Evolutionary conservation across 1,139 yeast species (phyloP), one percentile per base, ranked within the genome.

Genomic region (Yamadazyma pseudoaaseri): DNA sequence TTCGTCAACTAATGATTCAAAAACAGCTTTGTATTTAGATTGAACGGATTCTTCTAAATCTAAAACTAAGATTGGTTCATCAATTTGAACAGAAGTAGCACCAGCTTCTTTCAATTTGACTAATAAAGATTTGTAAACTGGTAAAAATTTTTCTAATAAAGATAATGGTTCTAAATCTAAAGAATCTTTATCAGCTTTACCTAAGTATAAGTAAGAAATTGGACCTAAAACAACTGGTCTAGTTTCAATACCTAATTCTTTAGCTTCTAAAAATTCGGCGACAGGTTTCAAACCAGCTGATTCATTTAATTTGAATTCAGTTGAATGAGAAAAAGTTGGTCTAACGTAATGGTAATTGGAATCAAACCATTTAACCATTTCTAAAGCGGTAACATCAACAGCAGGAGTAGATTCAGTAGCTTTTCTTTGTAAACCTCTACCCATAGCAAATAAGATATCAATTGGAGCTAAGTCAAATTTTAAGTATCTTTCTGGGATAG

Each of bases 351-450:
- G 98, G 86, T 92, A 92, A 86, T 92, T 92, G 47, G 97, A 86
- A 71, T 92, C 98, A 55, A 92, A 92, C 98, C 98, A 92, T 78
- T 92, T 92, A 56, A 92, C 98, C 98, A 92, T 92, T 80, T 92
- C 98, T 68, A 87, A 79, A 55, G 98, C 98, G 49, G 97, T 92
- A 44, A 92, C 98, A 69, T 94, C 98, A 53, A 92, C 96, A 51
- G 95, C 95, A 52, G 84, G 77, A 44, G 81, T 65, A 51, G 90
- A 63, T 52, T 85, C 96, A 50, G 94, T 85, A 51, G 95, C 96
- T 70, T 85, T 82, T 73, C 94, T 86, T 78, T 94, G 98, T 65
- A 92, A 80, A 81, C 98, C 98, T 81, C 98, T 89, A 70, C 97
- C 98, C 98, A 92, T 94, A 60, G 98, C 98, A 65, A 92, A 92